A percentile compares a stretch with the other conserved stretches of the same genome.
Conservation (phyloP, 2,329 filamentous ascomycete species). For the Fusarium kyushuense region DNA sequence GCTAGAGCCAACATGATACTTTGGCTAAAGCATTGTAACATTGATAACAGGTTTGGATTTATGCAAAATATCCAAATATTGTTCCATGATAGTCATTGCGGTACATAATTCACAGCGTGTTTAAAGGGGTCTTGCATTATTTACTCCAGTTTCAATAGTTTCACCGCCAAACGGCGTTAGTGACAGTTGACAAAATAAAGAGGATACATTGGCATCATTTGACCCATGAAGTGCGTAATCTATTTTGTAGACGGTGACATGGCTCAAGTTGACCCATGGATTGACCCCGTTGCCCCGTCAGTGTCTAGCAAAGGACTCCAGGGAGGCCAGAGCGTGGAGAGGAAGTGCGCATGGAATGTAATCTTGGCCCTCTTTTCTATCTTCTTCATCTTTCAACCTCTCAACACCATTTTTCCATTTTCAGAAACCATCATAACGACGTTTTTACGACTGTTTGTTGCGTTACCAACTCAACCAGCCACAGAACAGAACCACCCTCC, state of each 20-base stretch:
- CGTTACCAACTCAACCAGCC: constrained; percentile 35
- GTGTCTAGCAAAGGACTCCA: constrained; percentile 45
- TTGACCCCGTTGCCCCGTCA: constrained; percentile 50
- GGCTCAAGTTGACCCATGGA: constrained; percentile 31
- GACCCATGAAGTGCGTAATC: rapidly evolving
- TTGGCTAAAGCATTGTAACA: background rate
- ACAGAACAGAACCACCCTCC: constrained; percentile 20
- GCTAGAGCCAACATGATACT: background rate
- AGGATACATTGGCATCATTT: rapidly evolving
- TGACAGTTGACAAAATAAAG: constrained; percentile 10
- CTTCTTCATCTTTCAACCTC: constrained; percentile 44
- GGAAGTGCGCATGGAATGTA: constrained; percentile 42
- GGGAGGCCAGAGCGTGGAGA: constrained; percentile 45
- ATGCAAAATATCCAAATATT: constrained; percentile 11
- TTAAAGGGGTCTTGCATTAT: constrained; percentile 38
- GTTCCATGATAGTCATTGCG: background rate
- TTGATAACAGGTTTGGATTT: constrained; percentile 10
- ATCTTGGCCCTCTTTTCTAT: constrained; percentile 41
- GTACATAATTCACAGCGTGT: constrained; percentile 15
- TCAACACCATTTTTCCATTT: constrained; percentile 37
- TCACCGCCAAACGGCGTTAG: constrained; percentile 40
- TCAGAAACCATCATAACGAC: constrained; percentile 24
- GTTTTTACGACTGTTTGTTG: constrained; percentile 14
- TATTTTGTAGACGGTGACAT: constrained; percentile 16
- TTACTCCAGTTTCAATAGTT: constrained; percentile 41